These are phyloP conservation scores for Clitoria ternatea DNA, from an alignment of 306 rosid species.

Conservation along the genomic window DNA sequence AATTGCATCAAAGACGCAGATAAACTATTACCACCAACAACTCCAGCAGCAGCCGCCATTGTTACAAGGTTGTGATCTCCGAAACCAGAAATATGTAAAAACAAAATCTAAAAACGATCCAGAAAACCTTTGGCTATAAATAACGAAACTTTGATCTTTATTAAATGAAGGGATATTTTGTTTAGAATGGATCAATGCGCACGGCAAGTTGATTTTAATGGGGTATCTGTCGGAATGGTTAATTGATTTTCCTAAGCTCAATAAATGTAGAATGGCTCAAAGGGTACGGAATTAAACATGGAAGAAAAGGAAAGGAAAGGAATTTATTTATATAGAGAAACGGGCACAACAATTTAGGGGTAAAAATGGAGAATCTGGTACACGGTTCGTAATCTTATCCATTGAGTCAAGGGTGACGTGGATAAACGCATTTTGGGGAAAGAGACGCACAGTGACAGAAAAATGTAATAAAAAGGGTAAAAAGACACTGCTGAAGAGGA, in stretches of 20 bases:
- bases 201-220: slow-evolving; percentile 26
- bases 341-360: slow-evolving; percentile 13
- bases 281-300: neutral
- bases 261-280: neutral
- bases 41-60: slow-evolving; percentile 62
- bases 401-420: slow-evolving; percentile 47
- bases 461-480: neutral
- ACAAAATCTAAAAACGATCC: neutral
- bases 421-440: neutral
- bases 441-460: neutral
- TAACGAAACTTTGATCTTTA: neutral
- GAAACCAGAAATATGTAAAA: neutral
- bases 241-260: neutral
- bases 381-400: slow-evolving; percentile 64
- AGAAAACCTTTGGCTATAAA: slow-evolving; percentile 22
- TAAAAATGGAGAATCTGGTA: neutral
- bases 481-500: neutral
- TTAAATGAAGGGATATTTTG: neutral
- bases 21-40: slow-evolving; percentile 44
- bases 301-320: neutral
- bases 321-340: neutral
- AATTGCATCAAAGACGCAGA: slow-evolving; percentile 48
- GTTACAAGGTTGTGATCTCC: neutral
- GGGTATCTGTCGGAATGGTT: neutral
- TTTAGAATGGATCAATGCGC: slow-evolving; percentile 30